A percentile compares a stretch with the other conserved stretches of the same genome.
Conservation (phyloP, 1,139 yeast genomes). For the Candida sanyaensis region DNA sequence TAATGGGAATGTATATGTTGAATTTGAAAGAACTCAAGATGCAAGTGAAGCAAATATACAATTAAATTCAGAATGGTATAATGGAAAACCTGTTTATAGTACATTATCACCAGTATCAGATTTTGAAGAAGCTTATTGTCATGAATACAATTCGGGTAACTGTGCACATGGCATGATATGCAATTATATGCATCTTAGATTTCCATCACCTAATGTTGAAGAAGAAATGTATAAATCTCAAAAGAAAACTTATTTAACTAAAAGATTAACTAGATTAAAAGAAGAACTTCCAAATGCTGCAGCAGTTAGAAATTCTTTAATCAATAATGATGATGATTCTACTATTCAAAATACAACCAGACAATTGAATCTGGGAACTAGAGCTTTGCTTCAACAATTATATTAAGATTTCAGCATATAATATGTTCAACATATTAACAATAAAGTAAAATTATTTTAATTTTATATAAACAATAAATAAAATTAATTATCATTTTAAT, state of each 20-base stretch:
- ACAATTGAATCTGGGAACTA: background rate
- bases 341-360: background rate
- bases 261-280: conserved; percentile 12
- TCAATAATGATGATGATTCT: no score
- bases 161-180: conserved; percentile 84
- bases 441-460: background rate
- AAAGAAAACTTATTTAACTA: conserved; percentile 27
- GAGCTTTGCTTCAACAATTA: background rate
- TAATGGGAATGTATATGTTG: conserved; percentile 81
- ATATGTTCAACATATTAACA: no score
- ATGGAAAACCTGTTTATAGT: conserved; percentile 76
- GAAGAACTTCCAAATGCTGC: conserved; percentile 1
- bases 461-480: background rate
- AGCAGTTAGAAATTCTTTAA: no score
- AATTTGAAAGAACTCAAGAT: conserved; percentile 52
- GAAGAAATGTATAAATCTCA: conserved; percentile 41
- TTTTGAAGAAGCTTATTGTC: conserved; percentile 74
- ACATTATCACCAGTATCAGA: conserved; percentile 77
- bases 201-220: conserved; percentile 50
- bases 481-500: background rate
- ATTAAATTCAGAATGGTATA: conserved; percentile 82
- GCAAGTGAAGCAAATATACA: conserved; percentile 63
- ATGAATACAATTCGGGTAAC: conserved; percentile 59
- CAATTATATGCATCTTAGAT: conserved; percentile 80
- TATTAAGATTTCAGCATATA: no score